phyloP scores from a whole-genome alignment of 768 basidiomycete species.

The Serendipita vermifera region DNA sequence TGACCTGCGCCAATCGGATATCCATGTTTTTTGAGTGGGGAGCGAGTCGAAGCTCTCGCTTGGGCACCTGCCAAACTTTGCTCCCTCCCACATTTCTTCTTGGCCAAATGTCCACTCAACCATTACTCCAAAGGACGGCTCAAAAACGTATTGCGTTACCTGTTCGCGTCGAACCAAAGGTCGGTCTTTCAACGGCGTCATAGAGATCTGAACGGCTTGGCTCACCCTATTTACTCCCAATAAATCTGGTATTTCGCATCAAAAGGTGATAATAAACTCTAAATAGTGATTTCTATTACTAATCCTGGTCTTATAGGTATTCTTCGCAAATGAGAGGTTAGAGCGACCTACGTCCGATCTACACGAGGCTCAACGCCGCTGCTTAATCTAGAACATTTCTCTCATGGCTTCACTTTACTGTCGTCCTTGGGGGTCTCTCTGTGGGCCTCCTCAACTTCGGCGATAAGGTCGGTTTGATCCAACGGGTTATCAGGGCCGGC shows the following conservation, averaged over 20 bases:
- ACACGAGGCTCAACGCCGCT: too few relatives aligned
- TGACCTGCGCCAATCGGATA: constrained; percentile 8
- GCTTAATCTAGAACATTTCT: constrained; percentile 55
- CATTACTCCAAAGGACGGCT: constrained; percentile 88
- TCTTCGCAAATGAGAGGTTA: constrained; percentile 80
- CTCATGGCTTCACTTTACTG: constrained; percentile 97
- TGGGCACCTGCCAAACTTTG: neutral
- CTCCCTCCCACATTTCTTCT: neutral
- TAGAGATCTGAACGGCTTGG: too few relatives aligned
- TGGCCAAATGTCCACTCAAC: constrained; percentile 85
- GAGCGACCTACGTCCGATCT: too few relatives aligned
- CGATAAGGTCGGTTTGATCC: constrained; percentile 53
- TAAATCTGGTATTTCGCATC: too few relatives aligned
- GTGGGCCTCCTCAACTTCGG: constrained; percentile 97
- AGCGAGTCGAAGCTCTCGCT: neutral
- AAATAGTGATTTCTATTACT: neutral
- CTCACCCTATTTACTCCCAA: too few relatives aligned
- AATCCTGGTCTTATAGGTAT: constrained; percentile 27
- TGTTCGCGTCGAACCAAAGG: constrained; percentile 86
- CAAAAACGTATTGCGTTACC: constrained; percentile 94
- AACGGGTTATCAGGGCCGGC: neutral
- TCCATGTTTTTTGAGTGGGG: neutral
- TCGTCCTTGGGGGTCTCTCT: constrained; percentile 90
- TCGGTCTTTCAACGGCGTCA: neutral
- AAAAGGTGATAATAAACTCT: too few relatives aligned